Conservation (phyloP, 345 rosid genomes). For the Gynandropsis gynandra region DNA sequence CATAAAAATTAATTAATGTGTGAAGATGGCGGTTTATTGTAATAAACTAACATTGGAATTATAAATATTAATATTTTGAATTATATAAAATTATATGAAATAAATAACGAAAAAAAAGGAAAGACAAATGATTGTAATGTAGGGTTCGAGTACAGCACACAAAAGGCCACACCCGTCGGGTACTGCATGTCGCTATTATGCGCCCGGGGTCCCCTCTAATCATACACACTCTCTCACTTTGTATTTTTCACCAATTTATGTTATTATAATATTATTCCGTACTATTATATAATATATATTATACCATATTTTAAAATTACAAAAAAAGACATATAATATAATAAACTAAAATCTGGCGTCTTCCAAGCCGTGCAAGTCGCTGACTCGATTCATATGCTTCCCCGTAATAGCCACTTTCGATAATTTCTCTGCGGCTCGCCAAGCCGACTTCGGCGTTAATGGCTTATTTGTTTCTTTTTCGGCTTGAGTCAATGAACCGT, state of each 20-base stretch:
- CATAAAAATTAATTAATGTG: no score
- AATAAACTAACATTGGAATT: no score
- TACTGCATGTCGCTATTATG: conserved; percentile 29
- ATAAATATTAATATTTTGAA: conserved; percentile 16
- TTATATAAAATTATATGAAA: conserved; percentile 18
- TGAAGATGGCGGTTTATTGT: no score
- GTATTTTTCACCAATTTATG: not conserved
- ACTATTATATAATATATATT: conserved; percentile 17
- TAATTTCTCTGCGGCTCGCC: conserved; percentile 88
- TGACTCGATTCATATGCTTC: conserved; percentile 86
- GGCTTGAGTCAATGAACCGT: conserved; percentile 19
- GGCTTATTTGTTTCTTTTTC: conserved; percentile 55
- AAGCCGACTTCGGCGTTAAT: conserved; percentile 64
- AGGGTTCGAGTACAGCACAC: conserved; percentile 16
- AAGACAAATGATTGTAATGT: conserved; percentile 25
- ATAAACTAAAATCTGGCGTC: conserved; percentile 73
- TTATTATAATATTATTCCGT: conserved; percentile 15
- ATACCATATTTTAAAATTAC: conserved; percentile 17
- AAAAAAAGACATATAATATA: conserved; percentile 12
- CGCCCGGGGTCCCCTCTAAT: conserved; percentile 19
- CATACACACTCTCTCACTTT: conserved; percentile 14
- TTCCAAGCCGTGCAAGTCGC: conserved; percentile 97
- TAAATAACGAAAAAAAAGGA: conserved; percentile 21
- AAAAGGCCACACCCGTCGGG: conserved; percentile 31
- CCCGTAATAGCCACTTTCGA: conserved; percentile 92